Evolutionary conservation across 768 basidiomycete genomes (phyloP).

Genomic region (Termitomyces sp.): DNA sequence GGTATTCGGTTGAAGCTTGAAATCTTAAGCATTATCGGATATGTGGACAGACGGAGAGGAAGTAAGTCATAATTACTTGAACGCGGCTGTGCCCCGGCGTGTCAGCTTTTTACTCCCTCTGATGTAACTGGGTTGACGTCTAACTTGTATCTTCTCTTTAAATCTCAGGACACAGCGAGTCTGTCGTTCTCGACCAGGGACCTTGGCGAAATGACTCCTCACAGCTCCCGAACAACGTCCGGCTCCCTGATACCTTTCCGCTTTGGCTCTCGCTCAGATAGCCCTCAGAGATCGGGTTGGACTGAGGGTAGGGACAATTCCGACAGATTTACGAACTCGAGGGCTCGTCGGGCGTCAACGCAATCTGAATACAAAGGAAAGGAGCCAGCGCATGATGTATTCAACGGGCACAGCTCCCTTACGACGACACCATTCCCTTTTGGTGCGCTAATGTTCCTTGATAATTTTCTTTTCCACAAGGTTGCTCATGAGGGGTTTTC

Average conservation of each 20-base stretch:
- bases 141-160: slow-evolving; percentile 4
- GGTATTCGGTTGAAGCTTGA: neutral
- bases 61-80: slow-evolving; percentile 11
- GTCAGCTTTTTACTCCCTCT: slow-evolving; percentile 15
- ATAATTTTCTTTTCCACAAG: neutral
- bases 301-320: slow-evolving; percentile 10
- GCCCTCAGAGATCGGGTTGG: slow-evolving; percentile 7
- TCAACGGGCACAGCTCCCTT: slow-evolving; percentile 16
- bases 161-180: slow-evolving; percentile 12
- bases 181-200: slow-evolving; percentile 14
- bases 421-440: slow-evolving; percentile 12
- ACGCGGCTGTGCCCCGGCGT: slow-evolving; percentile 14
- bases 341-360: slow-evolving; percentile 19
- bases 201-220: slow-evolving; percentile 14
- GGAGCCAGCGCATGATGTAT: slow-evolving; percentile 17
- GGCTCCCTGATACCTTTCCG: slow-evolving; percentile 19
- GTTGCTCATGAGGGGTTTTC: neutral
- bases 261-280: slow-evolving; percentile 15
- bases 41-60: slow-evolving; percentile 10
- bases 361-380: slow-evolving; percentile 28
- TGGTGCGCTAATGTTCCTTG: slow-evolving; percentile 13
- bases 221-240: slow-evolving; percentile 20
- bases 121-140: slow-evolving; percentile 15
- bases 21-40: slow-evolving; percentile 1
- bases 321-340: slow-evolving; percentile 12